These are phyloP conservation scores for Elaeagnus macrophylla DNA, from an alignment of 306 rosid species.

Conservation along the genomic window DNA sequence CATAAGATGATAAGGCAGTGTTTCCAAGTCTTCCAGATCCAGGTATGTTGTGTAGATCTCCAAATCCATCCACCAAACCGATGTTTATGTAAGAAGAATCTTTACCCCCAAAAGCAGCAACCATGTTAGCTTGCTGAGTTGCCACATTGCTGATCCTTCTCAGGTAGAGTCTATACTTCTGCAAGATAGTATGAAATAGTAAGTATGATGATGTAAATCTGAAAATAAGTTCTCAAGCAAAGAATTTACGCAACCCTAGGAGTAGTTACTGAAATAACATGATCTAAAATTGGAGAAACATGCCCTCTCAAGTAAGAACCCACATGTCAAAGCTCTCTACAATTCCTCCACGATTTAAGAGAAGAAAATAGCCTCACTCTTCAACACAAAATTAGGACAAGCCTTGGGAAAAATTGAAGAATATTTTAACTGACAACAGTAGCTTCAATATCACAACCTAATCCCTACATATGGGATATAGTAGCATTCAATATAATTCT, in stretches of 20 bases:
- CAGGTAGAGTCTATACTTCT: constrained; percentile 64
- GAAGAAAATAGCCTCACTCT: too few species aligned
- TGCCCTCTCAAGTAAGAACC: too few species aligned
- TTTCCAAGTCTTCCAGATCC: constrained; percentile 36
- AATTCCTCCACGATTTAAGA: too few species aligned
- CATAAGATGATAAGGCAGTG: constrained; percentile 35
- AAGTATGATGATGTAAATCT: constrained; percentile 4
- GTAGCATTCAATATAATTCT: neutral
- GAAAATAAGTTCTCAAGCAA: neutral
- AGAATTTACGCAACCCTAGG: neutral
- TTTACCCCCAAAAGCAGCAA: constrained; percentile 29
- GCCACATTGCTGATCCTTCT: constrained; percentile 29
- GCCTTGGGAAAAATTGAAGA: neutral
- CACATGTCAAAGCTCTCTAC: too few species aligned
- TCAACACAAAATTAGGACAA: too few species aligned
- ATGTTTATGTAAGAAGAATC: constrained; percentile 42
- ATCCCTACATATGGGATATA: neutral
- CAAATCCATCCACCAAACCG: constrained; percentile 37
- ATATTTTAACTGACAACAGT: neutral
- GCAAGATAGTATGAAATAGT: constrained; percentile 21
- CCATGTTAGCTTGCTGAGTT: constrained; percentile 33
- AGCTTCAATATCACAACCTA: neutral
- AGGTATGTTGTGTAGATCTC: constrained; percentile 33
- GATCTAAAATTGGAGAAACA: neutral
- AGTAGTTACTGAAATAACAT: neutral